These are phyloP conservation scores for Gossypium ekmanianum DNA, from an alignment of 345 rosid genomes.

Conservation along the genomic window DNA sequence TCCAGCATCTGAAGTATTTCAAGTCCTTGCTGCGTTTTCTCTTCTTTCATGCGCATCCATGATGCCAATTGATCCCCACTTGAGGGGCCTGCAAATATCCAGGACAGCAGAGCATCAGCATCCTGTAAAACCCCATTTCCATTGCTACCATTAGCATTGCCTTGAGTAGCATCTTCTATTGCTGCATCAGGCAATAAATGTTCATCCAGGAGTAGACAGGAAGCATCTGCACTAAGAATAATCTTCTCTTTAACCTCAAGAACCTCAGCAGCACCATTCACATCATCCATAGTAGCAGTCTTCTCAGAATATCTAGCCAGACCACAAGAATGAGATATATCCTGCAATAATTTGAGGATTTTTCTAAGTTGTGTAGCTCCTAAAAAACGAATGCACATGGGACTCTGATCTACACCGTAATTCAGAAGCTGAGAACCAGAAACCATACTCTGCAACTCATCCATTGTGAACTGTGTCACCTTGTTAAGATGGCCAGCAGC, in stretches of 20 bases:
- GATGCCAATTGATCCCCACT: slow-evolving; percentile 58
- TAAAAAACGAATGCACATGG: slow-evolving; percentile 73
- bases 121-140: slow-evolving; percentile 34
- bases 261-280: slow-evolving; percentile 28
- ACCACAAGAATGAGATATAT: slow-evolving; percentile 67
- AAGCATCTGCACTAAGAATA: slow-evolving; percentile 53
- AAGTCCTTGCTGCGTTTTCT: slow-evolving; percentile 62
- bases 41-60: slow-evolving; percentile 72
- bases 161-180: slow-evolving; percentile 25
- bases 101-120: slow-evolving; percentile 58
- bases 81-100: slow-evolving; percentile 82
- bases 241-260: slow-evolving; percentile 58
- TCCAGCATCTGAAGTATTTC: slow-evolving; percentile 74
- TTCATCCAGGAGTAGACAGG: slow-evolving; percentile 63
- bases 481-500: slow-evolving; percentile 76
- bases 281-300: slow-evolving; percentile 41
- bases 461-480: slow-evolving; percentile 66
- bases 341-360: slow-evolving; percentile 86
- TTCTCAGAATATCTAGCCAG: slow-evolving; percentile 69
- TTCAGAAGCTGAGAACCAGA: slow-evolving; percentile 64
- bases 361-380: slow-evolving; percentile 77
- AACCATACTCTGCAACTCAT: slow-evolving; percentile 66
- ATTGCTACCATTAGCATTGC: slow-evolving; percentile 29
- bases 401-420: slow-evolving; percentile 59
- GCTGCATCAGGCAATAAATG: slow-evolving; percentile 35